Evolutionary conservation across 768 basidiomycete species (phyloP), one percentile per base, ranked within the genome.

Genomic region (Lanmaoa rubissima): DNA sequence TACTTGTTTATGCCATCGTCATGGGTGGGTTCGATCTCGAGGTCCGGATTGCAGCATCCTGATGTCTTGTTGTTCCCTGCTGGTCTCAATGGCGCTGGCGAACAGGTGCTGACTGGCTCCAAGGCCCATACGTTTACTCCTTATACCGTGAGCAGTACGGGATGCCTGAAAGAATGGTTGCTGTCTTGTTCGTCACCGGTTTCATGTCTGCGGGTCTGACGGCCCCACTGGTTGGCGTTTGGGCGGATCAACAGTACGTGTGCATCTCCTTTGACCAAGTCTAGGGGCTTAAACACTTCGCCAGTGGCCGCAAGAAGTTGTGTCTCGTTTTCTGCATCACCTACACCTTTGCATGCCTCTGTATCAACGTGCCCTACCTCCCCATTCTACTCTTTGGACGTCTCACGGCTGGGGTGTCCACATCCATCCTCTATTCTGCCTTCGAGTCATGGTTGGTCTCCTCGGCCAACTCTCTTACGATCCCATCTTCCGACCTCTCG

Each of bases 381-480:
- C 85, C 86, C 10, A 54, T 88, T 44, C 79, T 90, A 34, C 69
- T 90, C 41, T 4, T 82, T 2, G 89, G 86, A 1, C 82, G 90
- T 31, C 66, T 88, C 16, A 75, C 87, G 6, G 89, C 86, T 2
- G 89, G 89, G 1, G 67, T 87, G 40, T 87, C 88, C 1, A 89
- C 88, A 0, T 85, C 88, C 19, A 89, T 90, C 59, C 79, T 90
- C 35, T 89, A 84, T 72, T 87, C 86, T 13, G 84, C 81, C 8
- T 90, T 90, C 61, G 88, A 91, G 62, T 84, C 87, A 24, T 91
- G 90, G 89, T 74, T 91, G 46, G 78, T 90, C 45, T 85, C 86
- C 4, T 78, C 87, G 1, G 75, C 85, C 16, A 79, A 80, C 24
- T 70, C 78, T 13, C 62, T 80, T 10, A 74, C 78, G 1, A 74